phyloP scores from a whole-genome alignment of 2,329 filamentous ascomycete genomes.

The Tetracladium maxilliforme region DNA sequence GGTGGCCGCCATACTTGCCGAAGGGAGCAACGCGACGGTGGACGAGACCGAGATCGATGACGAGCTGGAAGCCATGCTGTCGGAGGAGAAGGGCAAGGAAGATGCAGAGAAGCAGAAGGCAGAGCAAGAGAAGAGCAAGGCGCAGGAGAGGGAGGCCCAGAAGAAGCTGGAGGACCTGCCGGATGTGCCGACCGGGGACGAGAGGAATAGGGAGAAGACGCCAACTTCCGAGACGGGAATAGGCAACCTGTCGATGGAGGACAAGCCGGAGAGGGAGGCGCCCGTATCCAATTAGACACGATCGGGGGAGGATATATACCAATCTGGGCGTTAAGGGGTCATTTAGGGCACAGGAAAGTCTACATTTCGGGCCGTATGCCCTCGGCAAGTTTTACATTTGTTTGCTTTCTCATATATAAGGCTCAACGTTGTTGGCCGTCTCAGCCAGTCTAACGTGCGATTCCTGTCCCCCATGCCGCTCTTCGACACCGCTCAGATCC shows the following conservation, averaged over 20 bases:
- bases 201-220: constrained; percentile 22
- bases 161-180: constrained; percentile 33
- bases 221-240: no score
- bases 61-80: constrained; percentile 64
- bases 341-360: no score
- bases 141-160: constrained; percentile 31
- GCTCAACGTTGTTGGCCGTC: no score
- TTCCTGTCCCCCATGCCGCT: no score
- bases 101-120: constrained; percentile 22
- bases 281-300: constrained; percentile 6
- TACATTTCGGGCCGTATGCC: no score
- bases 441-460: no score
- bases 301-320: no score
- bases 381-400: no score
- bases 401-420: no score
- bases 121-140: constrained; percentile 23
- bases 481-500: no score
- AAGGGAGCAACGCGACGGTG: constrained; percentile 35
- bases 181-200: constrained; percentile 19
- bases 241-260: constrained; percentile 21
- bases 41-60: constrained; percentile 81
- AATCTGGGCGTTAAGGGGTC: no score
- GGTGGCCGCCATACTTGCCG: constrained; percentile 61
- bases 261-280: constrained; percentile 8
- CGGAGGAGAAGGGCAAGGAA: constrained; percentile 24